Evolutionary conservation across 768 basidiomycete genomes (phyloP).

Genomic region (Boletus rufocinnamomeus): DNA sequence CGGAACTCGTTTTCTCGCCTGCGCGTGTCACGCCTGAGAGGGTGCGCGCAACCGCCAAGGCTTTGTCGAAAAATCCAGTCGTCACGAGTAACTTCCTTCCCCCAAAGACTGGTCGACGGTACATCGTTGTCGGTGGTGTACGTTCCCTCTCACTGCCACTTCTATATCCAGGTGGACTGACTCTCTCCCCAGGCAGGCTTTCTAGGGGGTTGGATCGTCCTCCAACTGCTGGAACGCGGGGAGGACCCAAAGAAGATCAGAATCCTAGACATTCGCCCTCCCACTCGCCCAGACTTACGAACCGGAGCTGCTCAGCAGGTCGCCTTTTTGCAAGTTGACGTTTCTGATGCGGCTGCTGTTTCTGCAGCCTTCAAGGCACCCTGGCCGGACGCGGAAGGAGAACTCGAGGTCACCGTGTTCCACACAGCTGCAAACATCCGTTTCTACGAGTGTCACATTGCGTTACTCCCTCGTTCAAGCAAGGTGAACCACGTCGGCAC

Average conservation of each 20-base stretch:
- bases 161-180: background rate
- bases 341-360: slow-evolving; percentile 55
- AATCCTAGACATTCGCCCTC: slow-evolving; percentile 65
- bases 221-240: slow-evolving; percentile 66
- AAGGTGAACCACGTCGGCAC: slow-evolving; percentile 70
- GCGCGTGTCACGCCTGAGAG: slow-evolving; percentile 48
- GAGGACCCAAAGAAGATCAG: slow-evolving; percentile 68
- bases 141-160: slow-evolving; percentile 25
- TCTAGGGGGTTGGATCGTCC: slow-evolving; percentile 76
- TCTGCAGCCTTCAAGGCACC: slow-evolving; percentile 61
- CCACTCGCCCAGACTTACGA: slow-evolving; percentile 56
- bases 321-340: slow-evolving; percentile 58
- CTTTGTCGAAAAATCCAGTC: slow-evolving; percentile 38
- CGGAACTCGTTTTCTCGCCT: slow-evolving; percentile 48
- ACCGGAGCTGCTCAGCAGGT: slow-evolving; percentile 54
- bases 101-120: slow-evolving; percentile 69
- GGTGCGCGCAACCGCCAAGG: slow-evolving; percentile 41
- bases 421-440: slow-evolving; percentile 79
- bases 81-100: slow-evolving; percentile 52
- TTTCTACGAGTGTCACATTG: slow-evolving; percentile 64
- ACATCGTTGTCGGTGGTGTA: slow-evolving; percentile 78
- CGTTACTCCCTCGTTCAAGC: slow-evolving; percentile 54
- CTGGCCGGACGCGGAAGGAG: slow-evolving; percentile 49
- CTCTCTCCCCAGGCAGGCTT: slow-evolving; percentile 58
- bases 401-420: slow-evolving; percentile 58